These are phyloP conservation scores for Alternaria angustiovoidea DNA, from an alignment of 2,329 filamentous ascomycete genomes.

Conservation along the genomic window DNA sequence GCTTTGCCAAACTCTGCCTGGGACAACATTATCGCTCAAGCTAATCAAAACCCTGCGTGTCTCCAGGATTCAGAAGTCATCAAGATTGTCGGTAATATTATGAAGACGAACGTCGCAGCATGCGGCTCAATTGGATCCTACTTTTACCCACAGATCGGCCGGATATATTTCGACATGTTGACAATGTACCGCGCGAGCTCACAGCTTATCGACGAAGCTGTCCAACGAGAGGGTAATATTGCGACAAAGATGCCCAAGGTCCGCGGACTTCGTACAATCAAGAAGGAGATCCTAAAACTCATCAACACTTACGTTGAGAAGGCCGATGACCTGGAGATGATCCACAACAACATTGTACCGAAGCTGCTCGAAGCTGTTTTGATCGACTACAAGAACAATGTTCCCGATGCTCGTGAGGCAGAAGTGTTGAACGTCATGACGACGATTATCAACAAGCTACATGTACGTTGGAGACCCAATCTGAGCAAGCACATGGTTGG, in stretches of 20 bases:
- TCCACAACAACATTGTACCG: constrained; percentile 94
- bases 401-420: constrained; percentile 92
- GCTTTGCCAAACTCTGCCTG: constrained; percentile 90
- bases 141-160: constrained; percentile 97
- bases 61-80: constrained; percentile 94
- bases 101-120: constrained; percentile 99
- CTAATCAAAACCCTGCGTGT: constrained; percentile 83
- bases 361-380: constrained; percentile 92
- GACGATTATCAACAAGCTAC: constrained; percentile 94
- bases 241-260: constrained; percentile 98
- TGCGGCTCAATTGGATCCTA: constrained; percentile 96
- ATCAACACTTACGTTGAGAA: constrained; percentile 99
- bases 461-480: constrained; percentile 74
- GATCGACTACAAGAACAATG: constrained; percentile 96
- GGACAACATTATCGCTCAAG: constrained; percentile 91
- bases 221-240: constrained; percentile 87
- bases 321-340: constrained; percentile 92
- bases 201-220: constrained; percentile 91
- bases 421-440: constrained; percentile 98
- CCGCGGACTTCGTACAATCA: constrained; percentile 93
- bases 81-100: constrained; percentile 98
- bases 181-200: constrained; percentile 99
- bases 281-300: constrained; percentile 98
- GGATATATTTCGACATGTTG: constrained; percentile 98
- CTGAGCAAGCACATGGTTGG: constrained; percentile 60